Evolutionary conservation across 2,329 filamentous ascomycete genomes (phyloP), one percentile per base, ranked within the genome.

Genomic region (Cladosporium sp.): DNA sequence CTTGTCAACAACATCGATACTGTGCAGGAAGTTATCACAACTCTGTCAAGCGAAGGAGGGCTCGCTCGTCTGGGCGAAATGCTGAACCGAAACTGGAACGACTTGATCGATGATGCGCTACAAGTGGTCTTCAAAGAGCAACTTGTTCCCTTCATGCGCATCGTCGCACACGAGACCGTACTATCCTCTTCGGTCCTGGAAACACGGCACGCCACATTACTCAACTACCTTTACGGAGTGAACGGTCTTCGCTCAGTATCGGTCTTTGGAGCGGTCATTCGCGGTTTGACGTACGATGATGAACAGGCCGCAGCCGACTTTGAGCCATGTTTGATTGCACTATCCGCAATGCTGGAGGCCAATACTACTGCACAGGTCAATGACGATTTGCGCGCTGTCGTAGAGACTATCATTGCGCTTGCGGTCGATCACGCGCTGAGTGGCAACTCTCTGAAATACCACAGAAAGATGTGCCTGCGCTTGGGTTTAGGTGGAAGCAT

Each of bases 121-220:
- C 42, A n/a, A 13, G 24, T 20, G 7, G 15, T 51, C 7, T 52
- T 62, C 6, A 59, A 65, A 18, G 29, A 42, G 12, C 57, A 68
- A 49, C 59, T 72, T 24, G 53, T 74, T 9, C 72, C 72, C 0
- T 70, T 78, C 44, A 61, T 75, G 30, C 57, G 64, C 41, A 68
- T 65, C 7, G 62, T 77, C 22, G 68, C 72, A 1, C 63, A 75
- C 54, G 61, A 66, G 0, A 64, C 70, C 34, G 64, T 77, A 1
- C 56, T 73, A 19, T 64, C 64, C 4, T 76, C 73, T 0, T 52
- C 73, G 11, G 59, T 75, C 2, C 55, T 76, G 4, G 70, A 76
- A 52, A 61, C 65, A 13, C 60, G 67, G 2, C 61, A 75, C 11
- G 69, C 66, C n/a, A 73, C 67, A 3, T 69, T 78, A 20, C 74